phyloP scores from a whole-genome alignment of 352 stramenopile species.

The Vaucheria bursata region DNA sequence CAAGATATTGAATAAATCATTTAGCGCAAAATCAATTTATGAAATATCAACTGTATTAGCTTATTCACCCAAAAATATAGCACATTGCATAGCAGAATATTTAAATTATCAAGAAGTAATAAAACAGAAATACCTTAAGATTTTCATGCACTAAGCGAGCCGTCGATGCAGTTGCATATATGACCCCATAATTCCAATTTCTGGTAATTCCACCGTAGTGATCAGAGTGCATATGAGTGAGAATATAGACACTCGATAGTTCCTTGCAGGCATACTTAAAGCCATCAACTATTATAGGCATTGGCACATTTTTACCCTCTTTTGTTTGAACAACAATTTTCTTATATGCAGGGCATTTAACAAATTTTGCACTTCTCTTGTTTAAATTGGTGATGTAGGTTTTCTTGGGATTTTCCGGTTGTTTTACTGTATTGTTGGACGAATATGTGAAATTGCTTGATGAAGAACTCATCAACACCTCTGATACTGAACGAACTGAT shows the following conservation, averaged over 20 bases:
- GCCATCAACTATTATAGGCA: not conserved
- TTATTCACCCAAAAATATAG: not conserved
- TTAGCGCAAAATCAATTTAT: no score
- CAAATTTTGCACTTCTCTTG: not conserved
- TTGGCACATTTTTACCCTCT: not conserved
- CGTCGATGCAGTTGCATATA: not conserved
- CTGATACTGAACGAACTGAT: not conserved
- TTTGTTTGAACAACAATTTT: not conserved
- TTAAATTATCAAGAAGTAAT: not conserved
- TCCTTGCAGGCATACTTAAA: not conserved
- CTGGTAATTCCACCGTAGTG: not conserved
- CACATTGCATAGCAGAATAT: not conserved
- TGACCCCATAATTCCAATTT: not conserved
- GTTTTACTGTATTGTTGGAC: not conserved
- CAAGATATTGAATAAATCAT: not conserved
- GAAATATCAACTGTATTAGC: not conserved
- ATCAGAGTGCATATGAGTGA: not conserved
- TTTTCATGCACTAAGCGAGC: not conserved
- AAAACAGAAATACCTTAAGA: not conserved
- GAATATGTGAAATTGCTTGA: not conserved
- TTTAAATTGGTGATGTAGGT: not conserved
- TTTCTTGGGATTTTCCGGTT: not conserved
- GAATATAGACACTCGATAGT: not conserved
- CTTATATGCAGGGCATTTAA: slow-evolving; percentile 5
- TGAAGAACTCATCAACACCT: not conserved